phyloP scores from a whole-genome alignment of 2,329 filamentous ascomycete genomes.

The Pseudocercospora vitis region DNA sequence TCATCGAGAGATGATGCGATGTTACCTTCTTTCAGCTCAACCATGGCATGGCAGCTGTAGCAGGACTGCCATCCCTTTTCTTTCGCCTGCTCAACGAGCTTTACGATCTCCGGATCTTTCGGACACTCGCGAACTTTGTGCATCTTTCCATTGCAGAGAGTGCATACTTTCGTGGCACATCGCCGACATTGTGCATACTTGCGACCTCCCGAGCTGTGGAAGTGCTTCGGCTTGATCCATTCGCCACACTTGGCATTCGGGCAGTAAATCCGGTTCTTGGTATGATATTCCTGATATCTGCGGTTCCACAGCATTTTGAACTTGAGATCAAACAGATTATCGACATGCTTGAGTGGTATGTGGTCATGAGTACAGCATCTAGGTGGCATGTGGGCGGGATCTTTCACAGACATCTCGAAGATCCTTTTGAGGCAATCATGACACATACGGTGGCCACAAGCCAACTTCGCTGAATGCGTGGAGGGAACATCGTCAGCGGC shows the following conservation, averaged over 20 bases:
- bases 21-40: slow-evolving; percentile 72
- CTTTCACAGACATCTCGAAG: slow-evolving; percentile 73
- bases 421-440: slow-evolving; percentile 69
- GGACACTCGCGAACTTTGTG: slow-evolving; percentile 71
- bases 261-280: slow-evolving; percentile 75
- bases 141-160: slow-evolving; percentile 70
- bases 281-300: slow-evolving; percentile 75
- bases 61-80: slow-evolving; percentile 74
- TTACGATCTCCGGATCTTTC: slow-evolving; percentile 65
- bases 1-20: too few relatives aligned
- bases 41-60: slow-evolving; percentile 69
- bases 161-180: slow-evolving; percentile 75
- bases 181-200: slow-evolving; percentile 68
- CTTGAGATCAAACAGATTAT: slow-evolving; percentile 67
- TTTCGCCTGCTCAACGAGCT: slow-evolving; percentile 64
- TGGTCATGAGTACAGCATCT: slow-evolving; percentile 72
- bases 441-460: slow-evolving; percentile 81
- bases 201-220: slow-evolving; percentile 56
- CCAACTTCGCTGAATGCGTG: slow-evolving; percentile 66
- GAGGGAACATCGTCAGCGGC: slow-evolving; percentile 64
- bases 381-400: slow-evolving; percentile 81
- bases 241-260: slow-evolving; percentile 70
- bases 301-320: slow-evolving; percentile 81
- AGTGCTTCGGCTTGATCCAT: slow-evolving; percentile 74
- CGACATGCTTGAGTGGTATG: slow-evolving; percentile 75